Percentiles rank a stretch among this genome's conserved stretches.
Evolutionary conservation across 257 asterid species (phyloP).

Genomic region (Nicotiana paniculata): DNA sequence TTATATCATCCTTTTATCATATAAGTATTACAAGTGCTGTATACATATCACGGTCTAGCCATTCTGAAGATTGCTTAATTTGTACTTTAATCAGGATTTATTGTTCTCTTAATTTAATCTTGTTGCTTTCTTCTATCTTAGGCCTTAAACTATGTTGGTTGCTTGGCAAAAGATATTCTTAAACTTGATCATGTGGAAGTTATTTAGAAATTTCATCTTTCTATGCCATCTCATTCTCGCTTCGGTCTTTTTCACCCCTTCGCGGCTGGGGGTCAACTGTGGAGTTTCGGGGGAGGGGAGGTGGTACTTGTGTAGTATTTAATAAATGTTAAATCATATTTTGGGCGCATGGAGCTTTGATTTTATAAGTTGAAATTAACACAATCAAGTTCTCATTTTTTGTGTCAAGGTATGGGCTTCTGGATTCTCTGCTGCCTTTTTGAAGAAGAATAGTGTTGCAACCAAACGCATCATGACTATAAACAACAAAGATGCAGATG

Average conservation of each 20-base stretch:
- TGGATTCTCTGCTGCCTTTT: slow-evolving; percentile 88
- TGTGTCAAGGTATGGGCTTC: slow-evolving; percentile 75
- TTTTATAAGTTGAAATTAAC: neutral
- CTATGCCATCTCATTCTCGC: neutral
- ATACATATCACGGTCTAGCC: neutral
- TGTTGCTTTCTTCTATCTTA: neutral
- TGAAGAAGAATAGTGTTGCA: slow-evolving; percentile 78
- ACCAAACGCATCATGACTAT: slow-evolving; percentile 39
- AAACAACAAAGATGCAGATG: slow-evolving; percentile 22
- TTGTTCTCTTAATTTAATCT: neutral
- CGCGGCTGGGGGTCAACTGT: neutral
- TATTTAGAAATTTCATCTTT: neutral
- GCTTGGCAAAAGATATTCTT: neutral
- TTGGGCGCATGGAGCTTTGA: neutral
- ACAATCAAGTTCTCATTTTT: neutral
- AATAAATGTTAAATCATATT: neutral
- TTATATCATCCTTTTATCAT: neutral
- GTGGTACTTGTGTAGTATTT: neutral
- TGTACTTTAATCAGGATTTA: neutral
- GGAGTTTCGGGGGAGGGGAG: neutral
- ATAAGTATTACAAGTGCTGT: neutral
- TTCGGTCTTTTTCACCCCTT: neutral
- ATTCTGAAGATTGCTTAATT: neutral
- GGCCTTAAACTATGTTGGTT: neutral
- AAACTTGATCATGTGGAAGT: neutral